Evolutionary conservation across 2,329 filamentous ascomycete genomes (phyloP).

Genomic region (Pleurostoma richardsiae): DNA sequence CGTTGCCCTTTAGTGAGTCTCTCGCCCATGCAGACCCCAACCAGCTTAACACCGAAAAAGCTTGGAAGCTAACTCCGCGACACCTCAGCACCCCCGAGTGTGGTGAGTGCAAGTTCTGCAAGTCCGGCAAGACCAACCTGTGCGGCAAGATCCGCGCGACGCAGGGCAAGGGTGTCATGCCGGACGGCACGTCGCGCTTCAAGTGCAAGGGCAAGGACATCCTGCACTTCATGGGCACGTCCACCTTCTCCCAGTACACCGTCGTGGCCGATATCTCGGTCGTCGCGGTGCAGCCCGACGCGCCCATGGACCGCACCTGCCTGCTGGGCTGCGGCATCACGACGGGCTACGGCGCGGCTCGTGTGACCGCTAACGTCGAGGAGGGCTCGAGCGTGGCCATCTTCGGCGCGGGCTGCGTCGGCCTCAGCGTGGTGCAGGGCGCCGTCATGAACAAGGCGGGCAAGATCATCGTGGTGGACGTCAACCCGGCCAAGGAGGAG

Average conservation of each 20-base stretch:
- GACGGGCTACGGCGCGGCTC: conserved; percentile 92
- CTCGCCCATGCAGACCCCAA: conserved; percentile 1
- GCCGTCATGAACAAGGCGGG: conserved; percentile 77
- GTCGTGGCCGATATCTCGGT: conserved; percentile 98
- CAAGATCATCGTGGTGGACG: conserved; percentile 68
- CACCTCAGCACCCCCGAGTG: conserved; percentile 82
- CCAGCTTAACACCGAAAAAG: background rate
- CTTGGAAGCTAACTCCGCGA: no score
- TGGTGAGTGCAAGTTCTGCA: conserved; percentile 96
- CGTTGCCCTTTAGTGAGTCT: conserved; percentile 73
- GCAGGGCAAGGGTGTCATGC: conserved; percentile 94
- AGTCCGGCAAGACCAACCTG: conserved; percentile 97
- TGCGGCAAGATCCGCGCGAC: conserved; percentile 98
- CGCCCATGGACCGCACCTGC: conserved; percentile 93
- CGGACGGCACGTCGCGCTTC: conserved; percentile 93
- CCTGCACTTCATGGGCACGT: conserved; percentile 98
- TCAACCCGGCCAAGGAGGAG: conserved; percentile 86
- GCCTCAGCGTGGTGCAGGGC: conserved; percentile 91
- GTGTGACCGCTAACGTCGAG: conserved; percentile 89
- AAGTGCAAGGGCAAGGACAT: conserved; percentile 91
- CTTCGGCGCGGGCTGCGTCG: conserved; percentile 95
- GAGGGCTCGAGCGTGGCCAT: conserved; percentile 84
- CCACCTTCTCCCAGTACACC: conserved; percentile 98
- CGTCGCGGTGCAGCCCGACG: conserved; percentile 84
- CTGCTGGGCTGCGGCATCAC: conserved; percentile 97